Evolutionary conservation across 2,329 filamentous ascomycete species (phyloP).

Genomic region (Exophiala dermatitidis): DNA sequence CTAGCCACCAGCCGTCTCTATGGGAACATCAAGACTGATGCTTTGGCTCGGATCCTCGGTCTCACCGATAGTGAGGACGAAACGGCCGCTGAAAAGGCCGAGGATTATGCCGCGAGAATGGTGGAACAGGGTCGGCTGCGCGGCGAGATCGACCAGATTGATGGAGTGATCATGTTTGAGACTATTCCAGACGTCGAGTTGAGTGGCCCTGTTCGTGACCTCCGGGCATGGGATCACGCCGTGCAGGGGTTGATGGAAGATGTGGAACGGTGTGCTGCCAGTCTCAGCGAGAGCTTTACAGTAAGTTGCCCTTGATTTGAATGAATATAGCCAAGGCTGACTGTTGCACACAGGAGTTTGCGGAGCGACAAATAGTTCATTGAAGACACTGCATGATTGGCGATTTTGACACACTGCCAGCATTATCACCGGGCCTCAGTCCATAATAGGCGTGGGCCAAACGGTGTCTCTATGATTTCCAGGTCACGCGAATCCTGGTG

Average conservation of each 20-base stretch:
- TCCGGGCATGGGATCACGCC: slow-evolving; percentile 82
- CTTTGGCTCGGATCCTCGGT: slow-evolving; percentile 68
- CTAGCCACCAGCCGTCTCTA: slow-evolving; percentile 75
- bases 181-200: slow-evolving; percentile 61
- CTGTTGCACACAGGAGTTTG: slow-evolving; percentile 14
- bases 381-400: slow-evolving; percentile 1
- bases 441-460: neutral
- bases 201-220: slow-evolving; percentile 58
- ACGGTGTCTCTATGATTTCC: neutral
- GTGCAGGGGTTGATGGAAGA: slow-evolving; percentile 82
- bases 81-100: slow-evolving; percentile 62
- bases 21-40: slow-evolving; percentile 67
- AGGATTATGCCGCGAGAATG: slow-evolving; percentile 89
- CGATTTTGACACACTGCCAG: neutral
- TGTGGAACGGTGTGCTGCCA: slow-evolving; percentile 76
- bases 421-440: neutral
- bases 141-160: slow-evolving; percentile 91
- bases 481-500: too few relatives aligned
- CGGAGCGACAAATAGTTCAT: slow-evolving; percentile 17
- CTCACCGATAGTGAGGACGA: slow-evolving; percentile 48
- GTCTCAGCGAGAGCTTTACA: slow-evolving; percentile 73
- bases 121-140: slow-evolving; percentile 85
- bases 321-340: neutral
- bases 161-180: slow-evolving; percentile 80
- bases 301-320: slow-evolving; percentile 38